Conservation (phyloP, 208 protist species). For the Tritrichomonas musculus region DNA sequence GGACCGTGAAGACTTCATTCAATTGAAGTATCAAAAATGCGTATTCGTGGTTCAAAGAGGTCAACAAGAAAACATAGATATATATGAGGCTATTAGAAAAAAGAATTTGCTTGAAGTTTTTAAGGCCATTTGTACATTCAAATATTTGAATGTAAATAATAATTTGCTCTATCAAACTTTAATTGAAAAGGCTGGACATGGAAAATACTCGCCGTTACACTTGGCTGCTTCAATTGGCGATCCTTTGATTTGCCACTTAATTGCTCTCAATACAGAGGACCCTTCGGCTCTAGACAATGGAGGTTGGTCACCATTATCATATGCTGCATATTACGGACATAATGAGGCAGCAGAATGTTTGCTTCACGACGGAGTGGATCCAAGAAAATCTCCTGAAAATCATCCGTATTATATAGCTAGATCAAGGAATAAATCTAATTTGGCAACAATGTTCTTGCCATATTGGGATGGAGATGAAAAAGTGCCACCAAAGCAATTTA, state of each 20-base stretch:
- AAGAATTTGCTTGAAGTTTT: not conserved
- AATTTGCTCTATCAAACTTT: no score
- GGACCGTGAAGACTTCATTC: not conserved
- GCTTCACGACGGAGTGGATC: not conserved
- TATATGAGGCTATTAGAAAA: not conserved
- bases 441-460: not conserved
- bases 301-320: not conserved
- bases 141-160: no score
- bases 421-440: not conserved
- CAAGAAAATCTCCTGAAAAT: not conserved
- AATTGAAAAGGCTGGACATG: no score
- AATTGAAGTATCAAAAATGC: not conserved
- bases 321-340: constrained; percentile 3
- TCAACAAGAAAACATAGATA: not conserved
- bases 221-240: not conserved
- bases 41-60: not conserved
- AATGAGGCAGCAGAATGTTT: not conserved
- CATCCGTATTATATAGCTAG: not conserved
- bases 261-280: not conserved
- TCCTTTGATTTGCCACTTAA: not conserved
- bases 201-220: not conserved
- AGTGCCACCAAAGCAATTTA: no score
- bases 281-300: not conserved
- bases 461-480: not conserved
- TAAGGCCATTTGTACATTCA: not conserved